Evolutionary conservation across 148 eudicot genomes (phyloP), one percentile per base, ranked within the genome.

Genomic region (Diospyros lotus): DNA sequence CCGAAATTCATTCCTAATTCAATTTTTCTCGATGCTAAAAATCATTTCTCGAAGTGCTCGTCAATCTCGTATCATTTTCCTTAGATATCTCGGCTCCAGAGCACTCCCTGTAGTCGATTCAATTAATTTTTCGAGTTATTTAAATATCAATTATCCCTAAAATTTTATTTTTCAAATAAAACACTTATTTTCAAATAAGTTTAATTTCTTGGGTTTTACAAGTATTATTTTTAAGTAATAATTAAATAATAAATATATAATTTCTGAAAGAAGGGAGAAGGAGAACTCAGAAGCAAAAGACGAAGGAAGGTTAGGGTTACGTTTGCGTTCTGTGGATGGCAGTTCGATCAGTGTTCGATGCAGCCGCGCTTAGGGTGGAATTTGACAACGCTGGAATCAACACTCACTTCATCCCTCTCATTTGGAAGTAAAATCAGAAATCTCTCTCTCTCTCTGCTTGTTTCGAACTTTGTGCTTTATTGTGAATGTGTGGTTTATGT

Each of bases 331-430:
- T 28, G 28, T 28, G 28, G 64, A 91, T 84, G 91, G 76, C 82
- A 38, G 42, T 55, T 53, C 80, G 89, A 81, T 95, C 99, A 59
- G 85, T 93, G 9, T 95, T 95, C 78, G 94, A 93, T 58, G 83
- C 78, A 42, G 75, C 87, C 2, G 82, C 67, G 60, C 77, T 95
- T 1, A 90, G 82, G 73, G 40, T 91, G 4, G 94, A 95, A 68
- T 87, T 95, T 79, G 86, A 89, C 50, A 77, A 66, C 38, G 85
- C 85, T 46, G 97, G 94, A 66, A 84, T 95, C 77, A 90, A 76
- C 83, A n/a, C 89, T 42, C 77, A 77, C 48, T 95, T 92, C 87
- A 82, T 93, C 81, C 96, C 97, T 56, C 62, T 82, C 51, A 87
- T 95, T 64, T 93, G 99, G 99, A 95, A 91, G 97, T 90, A 82